These are phyloP conservation scores for Emmonsia crescens DNA, from an alignment of 2,329 filamentous ascomycete species.

Conservation along the genomic window DNA sequence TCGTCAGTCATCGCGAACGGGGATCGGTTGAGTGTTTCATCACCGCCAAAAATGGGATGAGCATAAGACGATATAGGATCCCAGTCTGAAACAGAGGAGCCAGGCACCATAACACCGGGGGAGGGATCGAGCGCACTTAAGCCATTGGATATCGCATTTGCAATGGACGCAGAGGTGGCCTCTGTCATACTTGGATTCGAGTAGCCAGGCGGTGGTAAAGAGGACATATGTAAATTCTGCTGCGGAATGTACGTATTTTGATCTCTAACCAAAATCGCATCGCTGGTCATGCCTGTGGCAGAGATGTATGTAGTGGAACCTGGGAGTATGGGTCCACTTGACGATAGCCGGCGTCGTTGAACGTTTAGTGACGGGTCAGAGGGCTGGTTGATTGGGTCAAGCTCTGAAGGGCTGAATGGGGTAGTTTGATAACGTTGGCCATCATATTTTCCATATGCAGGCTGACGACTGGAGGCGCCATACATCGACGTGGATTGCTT, in stretches of 20 bases:
- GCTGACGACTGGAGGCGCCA: conserved; percentile 17
- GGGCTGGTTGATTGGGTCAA: conserved; percentile 12
- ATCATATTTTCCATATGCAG: conserved; percentile 15
- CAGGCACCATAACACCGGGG: conserved; percentile 18
- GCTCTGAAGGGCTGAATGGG: conserved; percentile 12
- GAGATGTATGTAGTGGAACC: conserved; percentile 13
- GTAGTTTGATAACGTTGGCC: conserved; percentile 10
- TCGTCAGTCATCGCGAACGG: conserved; percentile 82
- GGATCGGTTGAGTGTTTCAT: conserved; percentile 75
- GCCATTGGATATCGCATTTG: conserved; percentile 19
- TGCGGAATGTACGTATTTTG: conserved; percentile 9
- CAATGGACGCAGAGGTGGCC: conserved; percentile 19
- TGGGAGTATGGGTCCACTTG: conserved; percentile 9
- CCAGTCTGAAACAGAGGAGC: conserved; percentile 20
- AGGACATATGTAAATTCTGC: conserved; percentile 9
- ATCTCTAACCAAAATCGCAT: neutral
- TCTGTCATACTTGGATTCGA: conserved; percentile 13
- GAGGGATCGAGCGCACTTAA: conserved; percentile 19
- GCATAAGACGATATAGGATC: conserved; percentile 35
- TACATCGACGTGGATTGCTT: conserved; percentile 18
- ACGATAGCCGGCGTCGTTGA: conserved; percentile 12
- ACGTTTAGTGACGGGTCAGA: conserved; percentile 4
- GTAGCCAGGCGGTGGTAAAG: conserved; percentile 7
- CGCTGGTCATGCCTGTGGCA: conserved; percentile 13
- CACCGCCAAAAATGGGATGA: conserved; percentile 78